These are phyloP conservation scores for Coprinellus micaceus DNA, from an alignment of 768 basidiomycete genomes.

Conservation along the genomic window DNA sequence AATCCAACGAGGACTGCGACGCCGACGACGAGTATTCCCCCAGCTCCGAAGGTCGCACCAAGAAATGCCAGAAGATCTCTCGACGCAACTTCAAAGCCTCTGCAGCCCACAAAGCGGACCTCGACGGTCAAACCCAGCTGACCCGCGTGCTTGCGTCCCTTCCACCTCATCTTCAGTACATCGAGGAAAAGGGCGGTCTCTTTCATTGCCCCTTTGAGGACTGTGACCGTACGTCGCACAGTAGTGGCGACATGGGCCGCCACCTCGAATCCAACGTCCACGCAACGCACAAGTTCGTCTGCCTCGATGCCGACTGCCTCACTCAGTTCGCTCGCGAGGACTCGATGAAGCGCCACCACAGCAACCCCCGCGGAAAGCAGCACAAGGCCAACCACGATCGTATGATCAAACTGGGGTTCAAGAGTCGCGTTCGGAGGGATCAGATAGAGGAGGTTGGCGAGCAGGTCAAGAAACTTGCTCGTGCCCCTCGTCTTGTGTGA, in stretches of 20 bases:
- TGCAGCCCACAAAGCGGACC: no score
- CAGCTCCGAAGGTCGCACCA: no score
- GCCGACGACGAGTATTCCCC: no score
- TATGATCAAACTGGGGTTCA: neutral
- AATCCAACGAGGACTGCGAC: no score
- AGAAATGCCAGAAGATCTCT: no score
- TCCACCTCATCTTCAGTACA: neutral
- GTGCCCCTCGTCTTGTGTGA: neutral
- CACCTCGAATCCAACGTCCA: constrained; percentile 11
- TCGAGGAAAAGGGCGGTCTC: constrained; percentile 2
- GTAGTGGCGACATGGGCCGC: constrained; percentile 11
- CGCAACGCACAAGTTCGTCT: constrained; percentile 5
- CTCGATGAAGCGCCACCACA: constrained; percentile 12
- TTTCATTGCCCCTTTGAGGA: neutral
- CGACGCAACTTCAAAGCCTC: no score
- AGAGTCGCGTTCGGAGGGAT: neutral
- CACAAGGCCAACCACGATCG: constrained; percentile 4
- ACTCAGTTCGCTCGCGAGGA: constrained; percentile 9
- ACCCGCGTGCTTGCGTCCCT: no score
- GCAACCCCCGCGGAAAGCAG: constrained; percentile 3
- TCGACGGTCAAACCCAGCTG: no score
- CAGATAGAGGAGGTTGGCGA: neutral
- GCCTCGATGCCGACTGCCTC: constrained; percentile 5
- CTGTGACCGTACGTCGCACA: constrained; percentile 4
- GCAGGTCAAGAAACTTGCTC: neutral